Evolutionary conservation across 257 asterid species (phyloP).

Genomic region (Datura wrightii): DNA sequence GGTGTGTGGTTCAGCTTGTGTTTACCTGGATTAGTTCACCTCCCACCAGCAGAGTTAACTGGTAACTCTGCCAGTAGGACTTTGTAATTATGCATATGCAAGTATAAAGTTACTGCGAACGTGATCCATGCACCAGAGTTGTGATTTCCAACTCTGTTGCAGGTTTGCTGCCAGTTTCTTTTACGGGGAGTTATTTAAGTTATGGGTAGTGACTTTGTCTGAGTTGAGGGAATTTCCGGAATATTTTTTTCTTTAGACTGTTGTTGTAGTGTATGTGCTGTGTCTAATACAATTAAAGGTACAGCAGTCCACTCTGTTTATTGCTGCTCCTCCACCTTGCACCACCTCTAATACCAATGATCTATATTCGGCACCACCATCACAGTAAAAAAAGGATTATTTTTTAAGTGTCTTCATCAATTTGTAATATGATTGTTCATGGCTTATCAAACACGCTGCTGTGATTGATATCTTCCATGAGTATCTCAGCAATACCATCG

Average conservation of each 20-base stretch:
- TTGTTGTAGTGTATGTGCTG: not conserved
- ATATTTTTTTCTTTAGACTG: not conserved
- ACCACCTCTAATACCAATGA: not conserved
- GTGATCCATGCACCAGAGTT: not conserved
- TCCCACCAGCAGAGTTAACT: not conserved
- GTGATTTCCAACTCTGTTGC: not conserved
- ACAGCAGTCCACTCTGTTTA: not conserved
- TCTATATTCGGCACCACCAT: not conserved
- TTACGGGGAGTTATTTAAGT: not conserved
- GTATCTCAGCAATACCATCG: not conserved
- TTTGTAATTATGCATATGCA: not conserved
- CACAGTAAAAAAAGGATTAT: not conserved
- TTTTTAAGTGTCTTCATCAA: not conserved
- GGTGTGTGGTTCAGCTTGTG: not conserved
- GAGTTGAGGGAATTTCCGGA: not conserved
- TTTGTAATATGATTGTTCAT: not conserved
- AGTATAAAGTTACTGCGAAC: too few species aligned
- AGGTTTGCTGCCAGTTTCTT: not conserved
- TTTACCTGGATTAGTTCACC: not conserved
- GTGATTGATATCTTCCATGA: not conserved
- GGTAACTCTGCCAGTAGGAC: not conserved
- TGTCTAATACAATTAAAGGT: not conserved
- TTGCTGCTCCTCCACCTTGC: not conserved
- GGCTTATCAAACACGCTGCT: not conserved
- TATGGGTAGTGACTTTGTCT: not conserved